Base-by-base conservation (phyloP, 345 rosid species). In the Lepidium africanum region DNA sequence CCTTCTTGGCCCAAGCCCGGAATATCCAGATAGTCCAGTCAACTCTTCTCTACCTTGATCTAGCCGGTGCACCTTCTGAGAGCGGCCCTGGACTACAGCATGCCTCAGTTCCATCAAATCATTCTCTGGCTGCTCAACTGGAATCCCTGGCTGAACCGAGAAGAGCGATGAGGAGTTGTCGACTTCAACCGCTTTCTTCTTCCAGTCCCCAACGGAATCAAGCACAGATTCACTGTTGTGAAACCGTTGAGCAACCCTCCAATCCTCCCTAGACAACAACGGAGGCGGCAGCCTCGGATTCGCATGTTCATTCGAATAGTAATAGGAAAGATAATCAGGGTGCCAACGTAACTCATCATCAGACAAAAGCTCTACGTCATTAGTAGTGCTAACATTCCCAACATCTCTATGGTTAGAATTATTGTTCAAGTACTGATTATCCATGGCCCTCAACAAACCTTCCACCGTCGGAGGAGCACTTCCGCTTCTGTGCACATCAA, bases 391-490 rank as follows among this genome's bases (percentile, higher is more conserved):
- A 43, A 41, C 1, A 27, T 69, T 71, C 49, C 56, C 69, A 67
- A 63, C 43, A 59, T 81, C 86, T 67, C 77, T 63, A 54, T 53
- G 69, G 62, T 70, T 81, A 37, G 81, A 68, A 48, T 23, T 63
- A 13, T 51, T 66, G 67, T 83, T 79, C 65, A 81, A 61, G 67
- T 84, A 84, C 30, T 88, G 87, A 73, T 88, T 73, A 47, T 83
- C 94, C 54, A 87, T 84, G 5, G 95, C 97, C 61, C 78, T 79
- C 32, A 84, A 74, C 30, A 96, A 87, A 70, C 97, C 99, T 76
- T 94, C 91, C 32, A 89, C 95, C 1, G 96, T 91, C 19, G 99
- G 99, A 2, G 96, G 96, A 0, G 99, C 99, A 75, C 96, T 91
- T 27, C 99, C 97, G 76, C 96, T 81, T 71, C 99, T 79, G 68